Percentiles rank a stretch among this genome's conserved stretches.
These are phyloP conservation scores for Rhazya stricta DNA, from an alignment of 257 asterid genomes.

Conservation along the genomic window DNA sequence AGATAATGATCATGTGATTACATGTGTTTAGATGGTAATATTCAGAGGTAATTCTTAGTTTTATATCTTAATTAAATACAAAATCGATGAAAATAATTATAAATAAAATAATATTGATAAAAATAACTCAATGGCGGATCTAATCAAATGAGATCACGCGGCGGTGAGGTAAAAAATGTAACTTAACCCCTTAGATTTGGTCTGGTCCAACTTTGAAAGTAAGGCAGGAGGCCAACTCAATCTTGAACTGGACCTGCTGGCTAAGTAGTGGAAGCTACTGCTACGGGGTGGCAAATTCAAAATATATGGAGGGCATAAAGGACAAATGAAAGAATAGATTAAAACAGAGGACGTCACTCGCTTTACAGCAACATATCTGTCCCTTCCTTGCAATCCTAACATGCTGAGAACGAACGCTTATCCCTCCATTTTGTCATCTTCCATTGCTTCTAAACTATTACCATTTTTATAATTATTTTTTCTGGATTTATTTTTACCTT, in stretches of 20 bases:
- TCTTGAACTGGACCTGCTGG: background rate
- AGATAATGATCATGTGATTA: conserved; percentile 59
- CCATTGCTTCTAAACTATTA: conserved; percentile 20
- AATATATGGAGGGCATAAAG: conserved; percentile 18
- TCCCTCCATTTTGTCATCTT: conserved; percentile 27
- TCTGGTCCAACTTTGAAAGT: background rate
- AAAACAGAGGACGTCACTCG: background rate
- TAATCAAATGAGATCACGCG: no score
- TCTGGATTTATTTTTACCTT: no score
- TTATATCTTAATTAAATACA: no score
- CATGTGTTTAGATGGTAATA: conserved; percentile 40
- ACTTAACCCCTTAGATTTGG: background rate
- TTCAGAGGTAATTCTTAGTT: no score
- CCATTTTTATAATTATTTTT: background rate
- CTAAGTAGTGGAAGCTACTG: background rate
- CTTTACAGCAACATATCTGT: conserved; percentile 24
- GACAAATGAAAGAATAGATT: conserved; percentile 8
- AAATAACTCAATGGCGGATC: background rate
- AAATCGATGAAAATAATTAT: no score
- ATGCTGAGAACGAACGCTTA: conserved; percentile 37
- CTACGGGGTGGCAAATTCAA: background rate
- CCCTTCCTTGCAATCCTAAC: conserved; percentile 17
- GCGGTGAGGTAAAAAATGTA: background rate
- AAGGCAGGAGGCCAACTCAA: background rate
- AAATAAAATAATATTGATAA: no score